A percentile compares a stretch with the other conserved stretches of the same genome.
These are phyloP conservation scores for Fusarium chaquense DNA, from an alignment of 2,329 filamentous ascomycete genomes.

Conservation along the genomic window DNA sequence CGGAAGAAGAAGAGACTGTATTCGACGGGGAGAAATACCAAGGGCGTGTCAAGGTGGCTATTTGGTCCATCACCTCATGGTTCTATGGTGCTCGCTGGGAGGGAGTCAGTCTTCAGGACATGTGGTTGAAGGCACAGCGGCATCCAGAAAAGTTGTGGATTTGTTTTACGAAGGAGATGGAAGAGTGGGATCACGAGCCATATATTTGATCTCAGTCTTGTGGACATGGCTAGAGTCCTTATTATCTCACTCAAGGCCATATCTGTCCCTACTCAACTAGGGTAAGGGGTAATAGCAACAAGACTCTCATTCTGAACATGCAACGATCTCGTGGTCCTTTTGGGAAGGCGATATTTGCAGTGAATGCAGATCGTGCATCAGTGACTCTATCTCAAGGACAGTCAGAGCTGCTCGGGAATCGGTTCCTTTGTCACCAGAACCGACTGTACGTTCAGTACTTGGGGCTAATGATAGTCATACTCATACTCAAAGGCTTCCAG, in stretches of 20 bases:
- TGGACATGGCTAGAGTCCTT: background rate
- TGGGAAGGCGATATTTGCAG: too few relatives aligned
- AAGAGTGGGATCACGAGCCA: slow-evolving; percentile 28
- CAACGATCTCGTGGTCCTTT: too few relatives aligned
- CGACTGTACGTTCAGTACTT: too few relatives aligned
- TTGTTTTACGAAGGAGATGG: background rate
- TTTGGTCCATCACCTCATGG: slow-evolving; percentile 25
- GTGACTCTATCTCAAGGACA: too few relatives aligned
- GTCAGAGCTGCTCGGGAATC: too few relatives aligned
- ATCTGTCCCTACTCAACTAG: too few relatives aligned
- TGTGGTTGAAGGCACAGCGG: background rate
- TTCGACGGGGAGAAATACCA: slow-evolving; percentile 27
- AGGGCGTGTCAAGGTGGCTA: slow-evolving; percentile 29
- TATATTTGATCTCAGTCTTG: slow-evolving; percentile 5
- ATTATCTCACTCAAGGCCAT: too few relatives aligned
- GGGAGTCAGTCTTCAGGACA: slow-evolving; percentile 12
- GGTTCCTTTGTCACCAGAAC: background rate
- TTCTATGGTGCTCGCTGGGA: slow-evolving; percentile 41
- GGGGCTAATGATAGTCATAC: too few relatives aligned
- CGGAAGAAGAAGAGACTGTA: background rate
- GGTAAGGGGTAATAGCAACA: too few relatives aligned
- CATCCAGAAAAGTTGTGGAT: slow-evolving; percentile 1
- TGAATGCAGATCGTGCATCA: too few relatives aligned
- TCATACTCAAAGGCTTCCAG: too few relatives aligned
- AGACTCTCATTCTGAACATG: too few relatives aligned